Evolutionary conservation across 768 basidiomycete genomes (phyloP).

Genomic region (Phaeotremella fagi): DNA sequence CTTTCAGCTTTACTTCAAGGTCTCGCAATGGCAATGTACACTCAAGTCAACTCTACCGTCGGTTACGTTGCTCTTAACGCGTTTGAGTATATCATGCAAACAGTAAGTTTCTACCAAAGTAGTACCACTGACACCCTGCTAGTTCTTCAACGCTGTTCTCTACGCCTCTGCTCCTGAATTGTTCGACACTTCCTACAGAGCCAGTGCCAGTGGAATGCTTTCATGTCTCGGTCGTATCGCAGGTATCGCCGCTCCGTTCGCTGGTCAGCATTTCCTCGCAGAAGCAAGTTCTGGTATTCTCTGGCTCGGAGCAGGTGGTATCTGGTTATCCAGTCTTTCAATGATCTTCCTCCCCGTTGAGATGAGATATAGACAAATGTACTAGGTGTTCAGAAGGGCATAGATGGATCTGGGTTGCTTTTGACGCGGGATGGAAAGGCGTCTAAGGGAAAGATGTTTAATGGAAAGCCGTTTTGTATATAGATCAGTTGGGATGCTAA

Average conservation of each 20-base stretch:
- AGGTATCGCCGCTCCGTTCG: slow-evolving; percentile 46
- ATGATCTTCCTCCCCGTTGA: slow-evolving; percentile 45
- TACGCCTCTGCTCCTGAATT: slow-evolving; percentile 47
- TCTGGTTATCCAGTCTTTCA: slow-evolving; percentile 32
- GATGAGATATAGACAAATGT: slow-evolving; percentile 46
- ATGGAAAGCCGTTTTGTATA: too few species aligned
- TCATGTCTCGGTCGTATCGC: slow-evolving; percentile 42
- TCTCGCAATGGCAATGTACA: slow-evolving; percentile 45
- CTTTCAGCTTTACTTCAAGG: slow-evolving; percentile 40
- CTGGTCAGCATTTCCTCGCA: slow-evolving; percentile 32
- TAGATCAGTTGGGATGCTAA: too few species aligned
- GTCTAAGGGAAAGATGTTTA: too few species aligned
- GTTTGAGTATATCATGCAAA: slow-evolving; percentile 45
- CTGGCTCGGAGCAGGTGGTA: slow-evolving; percentile 44
- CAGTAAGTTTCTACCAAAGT: slow-evolving; percentile 25
- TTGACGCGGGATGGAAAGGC: too few species aligned
- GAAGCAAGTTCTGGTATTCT: slow-evolving; percentile 31
- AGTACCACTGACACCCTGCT: neutral
- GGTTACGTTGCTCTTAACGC: slow-evolving; percentile 46
- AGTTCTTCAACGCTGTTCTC: slow-evolving; percentile 47
- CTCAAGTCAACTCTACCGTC: slow-evolving; percentile 37
- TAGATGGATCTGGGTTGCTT: too few species aligned
- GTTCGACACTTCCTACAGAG: slow-evolving; percentile 44
- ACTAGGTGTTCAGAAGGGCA: too few species aligned
- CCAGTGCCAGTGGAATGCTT: slow-evolving; percentile 41